These are phyloP conservation scores for Biscogniauxia mediterranea DNA, from an alignment of 2,329 filamentous ascomycete genomes.

Conservation along the genomic window DNA sequence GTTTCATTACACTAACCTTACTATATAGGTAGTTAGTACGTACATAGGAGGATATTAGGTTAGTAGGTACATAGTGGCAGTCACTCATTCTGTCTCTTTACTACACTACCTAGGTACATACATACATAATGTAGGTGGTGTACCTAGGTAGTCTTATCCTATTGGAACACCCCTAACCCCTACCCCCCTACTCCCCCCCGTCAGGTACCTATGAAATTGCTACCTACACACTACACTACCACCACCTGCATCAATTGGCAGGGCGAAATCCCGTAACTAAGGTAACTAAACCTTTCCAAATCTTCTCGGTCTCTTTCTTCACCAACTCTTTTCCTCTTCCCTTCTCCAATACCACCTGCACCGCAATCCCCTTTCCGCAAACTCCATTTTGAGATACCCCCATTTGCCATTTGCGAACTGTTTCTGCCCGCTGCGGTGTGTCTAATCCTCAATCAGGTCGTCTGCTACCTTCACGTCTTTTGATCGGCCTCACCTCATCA, in stretches of 20 bases:
- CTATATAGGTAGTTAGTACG: too few species aligned
- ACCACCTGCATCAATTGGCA: too few species aligned
- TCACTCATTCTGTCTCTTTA: too few species aligned
- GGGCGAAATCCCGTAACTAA: neutral
- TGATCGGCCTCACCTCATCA: conserved; percentile 10
- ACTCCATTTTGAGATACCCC: conserved; percentile 30
- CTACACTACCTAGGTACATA: too few species aligned
- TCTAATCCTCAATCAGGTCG: conserved; percentile 13
- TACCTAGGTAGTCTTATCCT: too few species aligned
- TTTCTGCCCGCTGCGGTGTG: conserved; percentile 14
- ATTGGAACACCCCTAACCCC: neutral
- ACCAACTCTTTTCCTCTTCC: conserved; percentile 20
- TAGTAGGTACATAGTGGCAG: neutral
- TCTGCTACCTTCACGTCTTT: conserved; percentile 16
- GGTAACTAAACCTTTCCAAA: conserved; percentile 14
- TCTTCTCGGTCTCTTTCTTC: conserved; percentile 21
- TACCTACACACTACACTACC: neutral
- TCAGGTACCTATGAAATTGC: neutral
- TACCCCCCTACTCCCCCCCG: too few species aligned
- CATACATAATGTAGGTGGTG: too few species aligned
- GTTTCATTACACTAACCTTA: too few species aligned
- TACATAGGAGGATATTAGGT: neutral
- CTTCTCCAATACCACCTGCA: conserved; percentile 6
- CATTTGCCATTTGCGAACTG: conserved; percentile 22
- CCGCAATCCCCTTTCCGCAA: conserved; percentile 15